Evolutionary conservation across 2,329 filamentous ascomycete genomes (phyloP).

Genomic region (Rhinocladiella similis): DNA sequence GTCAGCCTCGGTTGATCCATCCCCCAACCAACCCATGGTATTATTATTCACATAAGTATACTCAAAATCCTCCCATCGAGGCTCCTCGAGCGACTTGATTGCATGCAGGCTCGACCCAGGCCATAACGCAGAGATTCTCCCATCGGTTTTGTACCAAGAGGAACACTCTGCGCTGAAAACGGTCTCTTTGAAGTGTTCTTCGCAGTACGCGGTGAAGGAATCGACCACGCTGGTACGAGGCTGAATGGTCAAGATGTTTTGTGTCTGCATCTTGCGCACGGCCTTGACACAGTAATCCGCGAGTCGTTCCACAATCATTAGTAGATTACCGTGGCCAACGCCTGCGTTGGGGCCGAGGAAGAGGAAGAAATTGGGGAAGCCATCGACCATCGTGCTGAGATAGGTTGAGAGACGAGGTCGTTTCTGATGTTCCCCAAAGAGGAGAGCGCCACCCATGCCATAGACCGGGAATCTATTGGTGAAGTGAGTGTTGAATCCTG

Average conservation of each 20-base stretch:
- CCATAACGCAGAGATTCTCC: conserved; percentile 44
- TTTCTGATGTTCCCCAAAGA: conserved; percentile 31
- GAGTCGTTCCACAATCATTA: conserved; percentile 27
- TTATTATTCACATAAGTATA: conserved; percentile 46
- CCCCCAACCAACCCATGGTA: conserved; percentile 51
- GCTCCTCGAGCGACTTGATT: conserved; percentile 35
- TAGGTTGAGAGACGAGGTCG: conserved; percentile 35
- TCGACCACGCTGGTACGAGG: conserved; percentile 46
- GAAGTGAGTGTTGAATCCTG: conserved; percentile 41
- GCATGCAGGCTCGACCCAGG: conserved; percentile 43
- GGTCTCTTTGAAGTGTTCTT: conserved; percentile 46
- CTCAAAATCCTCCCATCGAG: conserved; percentile 50
- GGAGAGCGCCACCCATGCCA: conserved; percentile 31
- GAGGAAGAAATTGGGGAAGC: conserved; percentile 39
- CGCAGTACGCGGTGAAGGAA: conserved; percentile 50
- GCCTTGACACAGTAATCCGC: conserved; percentile 44
- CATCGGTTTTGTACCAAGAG: conserved; percentile 51
- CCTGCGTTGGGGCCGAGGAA: conserved; percentile 36
- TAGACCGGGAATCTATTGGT: conserved; percentile 37
- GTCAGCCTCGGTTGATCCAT: conserved; percentile 43
- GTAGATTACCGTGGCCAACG: conserved; percentile 32
- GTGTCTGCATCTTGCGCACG: conserved; percentile 48
- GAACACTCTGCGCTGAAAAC: conserved; percentile 40
- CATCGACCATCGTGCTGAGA: conserved; percentile 35
- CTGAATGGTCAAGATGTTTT: conserved; percentile 47